phyloP scores from a whole-genome alignment of 208 protist species.

The Trypanosoma caninum region DNA sequence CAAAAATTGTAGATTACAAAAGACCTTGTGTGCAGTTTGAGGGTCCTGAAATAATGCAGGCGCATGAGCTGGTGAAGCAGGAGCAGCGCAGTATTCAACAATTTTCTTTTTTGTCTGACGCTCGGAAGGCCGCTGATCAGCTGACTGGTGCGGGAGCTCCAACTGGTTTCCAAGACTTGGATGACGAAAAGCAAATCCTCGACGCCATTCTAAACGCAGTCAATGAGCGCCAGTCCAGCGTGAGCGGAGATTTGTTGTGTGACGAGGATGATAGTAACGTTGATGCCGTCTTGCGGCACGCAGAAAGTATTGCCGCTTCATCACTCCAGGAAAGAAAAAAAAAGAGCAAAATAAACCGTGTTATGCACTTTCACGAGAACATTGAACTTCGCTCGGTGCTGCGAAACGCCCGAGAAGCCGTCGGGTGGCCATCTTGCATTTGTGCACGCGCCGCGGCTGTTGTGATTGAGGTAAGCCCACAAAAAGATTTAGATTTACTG shows the following conservation, averaged over 20 bases:
- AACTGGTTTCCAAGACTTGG: neutral
- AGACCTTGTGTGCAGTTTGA: no score
- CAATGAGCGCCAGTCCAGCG: constrained; percentile 52
- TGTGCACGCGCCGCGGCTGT: constrained; percentile 2
- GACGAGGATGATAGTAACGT: constrained; percentile 34
- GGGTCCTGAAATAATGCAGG: no score
- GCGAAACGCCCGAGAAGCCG: constrained; percentile 19
- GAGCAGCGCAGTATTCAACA: neutral
- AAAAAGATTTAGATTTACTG: neutral
- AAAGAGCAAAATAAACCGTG: constrained; percentile 16
- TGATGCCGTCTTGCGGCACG: constrained; percentile 43
- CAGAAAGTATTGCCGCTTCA: constrained; percentile 41
- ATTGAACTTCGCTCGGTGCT: constrained; percentile 39
- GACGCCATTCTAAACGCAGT: constrained; percentile 58
- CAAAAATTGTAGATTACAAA: no score
- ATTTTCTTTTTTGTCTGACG: no score
- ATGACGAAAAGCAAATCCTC: constrained; percentile 49
- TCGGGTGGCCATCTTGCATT: constrained; percentile 53
- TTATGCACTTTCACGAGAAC: constrained; percentile 68
- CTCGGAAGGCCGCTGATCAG: no score
- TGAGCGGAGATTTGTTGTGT: constrained; percentile 52
- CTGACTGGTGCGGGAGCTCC: neutral
- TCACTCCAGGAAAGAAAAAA: constrained; percentile 10
- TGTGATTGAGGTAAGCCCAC: neutral
- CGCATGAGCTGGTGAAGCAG: no score